phyloP scores from a whole-genome alignment of 768 basidiomycete species.

The Auriscalpium vulgare region DNA sequence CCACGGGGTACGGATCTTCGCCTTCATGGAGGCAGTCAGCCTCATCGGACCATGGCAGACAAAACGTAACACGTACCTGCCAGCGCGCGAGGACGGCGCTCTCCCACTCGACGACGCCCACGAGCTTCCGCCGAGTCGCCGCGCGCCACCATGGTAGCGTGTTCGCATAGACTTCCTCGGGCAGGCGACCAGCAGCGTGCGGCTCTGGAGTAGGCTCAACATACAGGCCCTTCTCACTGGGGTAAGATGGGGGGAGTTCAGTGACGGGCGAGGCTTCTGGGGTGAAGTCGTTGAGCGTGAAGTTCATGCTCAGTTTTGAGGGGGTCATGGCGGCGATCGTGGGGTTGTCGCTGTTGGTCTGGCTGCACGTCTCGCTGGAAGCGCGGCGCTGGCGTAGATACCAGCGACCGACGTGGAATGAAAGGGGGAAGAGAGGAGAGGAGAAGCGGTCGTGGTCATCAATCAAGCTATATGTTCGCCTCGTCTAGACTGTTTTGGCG shows the following conservation, averaged over 20 bases:
- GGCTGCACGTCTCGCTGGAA: background rate
- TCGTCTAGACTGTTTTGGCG: too few species aligned
- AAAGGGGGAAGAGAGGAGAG: too few species aligned
- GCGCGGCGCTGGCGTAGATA: too few species aligned
- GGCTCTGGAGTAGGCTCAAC: background rate
- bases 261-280: background rate
- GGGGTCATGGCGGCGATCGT: background rate
- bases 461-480: too few species aligned
- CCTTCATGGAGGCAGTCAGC: constrained; percentile 23
- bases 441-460: too few species aligned
- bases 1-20: constrained; percentile 50
- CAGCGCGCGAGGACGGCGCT: constrained; percentile 52
- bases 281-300: background rate
- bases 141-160: constrained; percentile 62
- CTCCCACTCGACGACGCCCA: constrained; percentile 49
- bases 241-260: background rate
- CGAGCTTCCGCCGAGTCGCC: constrained; percentile 43
- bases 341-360: background rate
- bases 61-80: constrained; percentile 40
- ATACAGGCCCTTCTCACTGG: background rate
- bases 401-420: too few species aligned
- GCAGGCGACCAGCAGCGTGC: constrained; percentile 20
- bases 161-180: constrained; percentile 52
- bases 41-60: constrained; percentile 6
- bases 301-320: background rate